Percentiles rank a stretch among this genome's conserved stretches.
Evolutionary conservation across 2,329 filamentous ascomycete genomes (phyloP).

Genomic region (Westerdykella sp.): DNA sequence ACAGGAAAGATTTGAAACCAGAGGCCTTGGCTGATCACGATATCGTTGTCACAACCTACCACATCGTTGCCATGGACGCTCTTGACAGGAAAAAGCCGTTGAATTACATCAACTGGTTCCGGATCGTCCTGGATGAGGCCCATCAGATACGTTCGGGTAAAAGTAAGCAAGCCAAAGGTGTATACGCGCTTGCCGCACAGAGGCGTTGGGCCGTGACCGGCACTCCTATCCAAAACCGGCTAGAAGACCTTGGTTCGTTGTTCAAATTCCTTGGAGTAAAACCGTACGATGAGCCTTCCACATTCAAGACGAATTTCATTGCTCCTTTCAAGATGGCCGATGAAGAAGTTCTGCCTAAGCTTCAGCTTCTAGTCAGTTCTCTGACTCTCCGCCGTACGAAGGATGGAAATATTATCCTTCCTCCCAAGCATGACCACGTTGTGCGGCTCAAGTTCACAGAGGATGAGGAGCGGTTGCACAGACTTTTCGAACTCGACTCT

Average conservation of each 20-base stretch:
- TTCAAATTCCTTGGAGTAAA: constrained; percentile 78
- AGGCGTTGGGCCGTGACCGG: constrained; percentile 96
- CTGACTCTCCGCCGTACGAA: constrained; percentile 88
- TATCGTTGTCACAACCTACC: constrained; percentile 87
- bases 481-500: constrained; percentile 76
- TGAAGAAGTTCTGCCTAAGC: constrained; percentile 72
- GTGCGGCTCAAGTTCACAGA: constrained; percentile 68
- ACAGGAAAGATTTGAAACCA: constrained; percentile 56
- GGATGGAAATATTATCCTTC: constrained; percentile 74
- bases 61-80: constrained; percentile 76
- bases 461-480: constrained; percentile 72
- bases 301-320: constrained; percentile 75
- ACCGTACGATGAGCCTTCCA: constrained; percentile 72
- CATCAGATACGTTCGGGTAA: constrained; percentile 86
- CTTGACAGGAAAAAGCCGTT: constrained; percentile 57
- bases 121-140: constrained; percentile 88
- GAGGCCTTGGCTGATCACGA: constrained; percentile 67
- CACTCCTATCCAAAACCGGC: constrained; percentile 87
- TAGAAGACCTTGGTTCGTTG: constrained; percentile 78
- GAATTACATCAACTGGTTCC: constrained; percentile 80
- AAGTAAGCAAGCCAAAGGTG: constrained; percentile 76
- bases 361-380: constrained; percentile 87
- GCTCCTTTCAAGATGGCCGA: constrained; percentile 83
- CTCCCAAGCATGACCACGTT: constrained; percentile 65
- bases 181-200: constrained; percentile 70